A percentile compares a stretch with the other conserved stretches of the same genome.
phyloP scores from a whole-genome alignment of 2,329 filamentous ascomycete species.

The Scopulariopsis brevicaulis region DNA sequence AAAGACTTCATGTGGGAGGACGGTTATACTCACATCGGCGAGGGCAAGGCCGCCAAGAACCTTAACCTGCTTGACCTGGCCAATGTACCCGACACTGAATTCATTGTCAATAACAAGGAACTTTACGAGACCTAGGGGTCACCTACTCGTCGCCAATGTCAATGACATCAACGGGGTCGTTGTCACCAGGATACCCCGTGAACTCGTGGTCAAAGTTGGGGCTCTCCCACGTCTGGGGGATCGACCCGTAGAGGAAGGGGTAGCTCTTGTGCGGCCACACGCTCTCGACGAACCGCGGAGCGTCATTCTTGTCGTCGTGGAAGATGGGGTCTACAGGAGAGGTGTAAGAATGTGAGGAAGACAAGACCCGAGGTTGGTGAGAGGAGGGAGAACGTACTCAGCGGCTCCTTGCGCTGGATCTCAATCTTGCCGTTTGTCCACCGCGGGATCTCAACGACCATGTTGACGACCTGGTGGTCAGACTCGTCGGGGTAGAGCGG shows the following conservation, averaged over 20 bases:
- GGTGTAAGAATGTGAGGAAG: neutral
- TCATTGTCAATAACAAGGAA: neutral
- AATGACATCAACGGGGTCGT: constrained; percentile 29
- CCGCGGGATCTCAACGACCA: constrained; percentile 27
- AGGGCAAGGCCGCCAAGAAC: constrained; percentile 26
- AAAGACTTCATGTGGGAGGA: neutral
- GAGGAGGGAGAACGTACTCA: constrained; percentile 17
- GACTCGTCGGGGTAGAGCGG: constrained; percentile 23
- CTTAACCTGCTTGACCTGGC: constrained; percentile 29
- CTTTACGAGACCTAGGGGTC: neutral
- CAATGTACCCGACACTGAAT: constrained; percentile 16
- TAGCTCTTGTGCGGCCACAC: constrained; percentile 31
- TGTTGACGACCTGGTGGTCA: constrained; percentile 22
- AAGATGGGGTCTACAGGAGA: constrained; percentile 23
- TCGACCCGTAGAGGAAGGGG: constrained; percentile 29
- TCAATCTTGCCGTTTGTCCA: constrained; percentile 29
- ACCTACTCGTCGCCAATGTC: constrained; percentile 22
- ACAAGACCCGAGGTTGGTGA: neutral
- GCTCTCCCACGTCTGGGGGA: constrained; percentile 31
- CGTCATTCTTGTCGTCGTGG: constrained; percentile 24
- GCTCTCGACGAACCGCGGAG: constrained; percentile 25
- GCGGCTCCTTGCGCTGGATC: constrained; percentile 23
- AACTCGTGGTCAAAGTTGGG: constrained; percentile 25
- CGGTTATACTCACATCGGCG: constrained; percentile 18
- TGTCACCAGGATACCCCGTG: constrained; percentile 24